These are phyloP conservation scores for Kwoniella bestiolae DNA, from an alignment of 768 basidiomycete species.

Conservation along the genomic window DNA sequence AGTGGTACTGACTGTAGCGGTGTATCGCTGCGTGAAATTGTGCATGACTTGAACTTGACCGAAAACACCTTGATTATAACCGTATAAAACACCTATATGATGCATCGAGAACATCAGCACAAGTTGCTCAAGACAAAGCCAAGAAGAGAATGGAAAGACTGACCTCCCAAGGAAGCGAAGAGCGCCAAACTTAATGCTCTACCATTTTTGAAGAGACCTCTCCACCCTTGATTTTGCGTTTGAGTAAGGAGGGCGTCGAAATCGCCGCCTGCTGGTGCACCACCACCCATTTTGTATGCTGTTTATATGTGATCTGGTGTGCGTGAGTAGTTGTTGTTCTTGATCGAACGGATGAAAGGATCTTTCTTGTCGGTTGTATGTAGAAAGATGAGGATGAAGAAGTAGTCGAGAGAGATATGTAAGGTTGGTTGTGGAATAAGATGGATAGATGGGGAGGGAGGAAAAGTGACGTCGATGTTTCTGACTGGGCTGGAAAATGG, in stretches of 20 bases:
- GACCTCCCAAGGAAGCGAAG: slow-evolving; percentile 74
- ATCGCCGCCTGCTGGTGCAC: slow-evolving; percentile 43
- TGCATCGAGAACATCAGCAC: neutral
- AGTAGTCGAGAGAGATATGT: neutral
- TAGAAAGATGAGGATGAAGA: neutral
- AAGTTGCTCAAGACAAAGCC: neutral
- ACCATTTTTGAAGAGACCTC: slow-evolving; percentile 65
- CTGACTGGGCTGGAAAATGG: neutral
- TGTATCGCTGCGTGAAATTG: slow-evolving; percentile 34
- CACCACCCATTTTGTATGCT: slow-evolving; percentile 52
- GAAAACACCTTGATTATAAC: slow-evolving; percentile 72
- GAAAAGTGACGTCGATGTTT: slow-evolving; percentile 2
- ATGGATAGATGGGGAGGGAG: neutral
- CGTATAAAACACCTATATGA: slow-evolving; percentile 63
- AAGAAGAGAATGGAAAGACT: neutral
- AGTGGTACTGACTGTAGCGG: slow-evolving; percentile 31
- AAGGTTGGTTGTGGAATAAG: neutral
- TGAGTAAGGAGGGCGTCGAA: slow-evolving; percentile 53
- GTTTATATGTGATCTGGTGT: neutral
- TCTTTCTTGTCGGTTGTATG: neutral
- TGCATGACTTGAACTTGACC: slow-evolving; percentile 71
- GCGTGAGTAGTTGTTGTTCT: neutral
- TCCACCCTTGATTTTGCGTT: slow-evolving; percentile 66
- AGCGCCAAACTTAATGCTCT: slow-evolving; percentile 70
- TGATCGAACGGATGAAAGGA: neutral